These are phyloP conservation scores for Paraconiothyrium brasiliense DNA, from an alignment of 2,329 filamentous ascomycete genomes.

Conservation along the genomic window DNA sequence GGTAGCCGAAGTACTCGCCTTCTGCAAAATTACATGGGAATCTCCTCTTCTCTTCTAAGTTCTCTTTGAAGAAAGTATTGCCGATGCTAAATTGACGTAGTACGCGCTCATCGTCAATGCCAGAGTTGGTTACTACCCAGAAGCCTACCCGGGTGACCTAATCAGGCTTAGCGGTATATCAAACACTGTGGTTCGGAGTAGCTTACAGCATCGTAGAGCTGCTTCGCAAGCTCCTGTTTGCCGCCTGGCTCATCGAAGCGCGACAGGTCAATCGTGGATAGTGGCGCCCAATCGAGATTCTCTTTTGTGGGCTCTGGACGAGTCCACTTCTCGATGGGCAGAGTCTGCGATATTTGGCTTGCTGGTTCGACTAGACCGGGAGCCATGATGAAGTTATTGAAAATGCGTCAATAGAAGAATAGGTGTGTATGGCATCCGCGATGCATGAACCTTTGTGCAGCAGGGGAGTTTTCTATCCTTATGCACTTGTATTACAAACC, in stretches of 20 bases:
- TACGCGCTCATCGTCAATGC: constrained; percentile 25
- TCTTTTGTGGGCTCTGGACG: constrained; percentile 31
- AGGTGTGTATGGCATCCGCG: neutral
- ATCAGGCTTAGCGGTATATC: neutral
- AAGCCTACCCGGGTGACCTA: constrained; percentile 21
- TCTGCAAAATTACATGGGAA: constrained; percentile 18
- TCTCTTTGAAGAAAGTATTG: constrained; percentile 16
- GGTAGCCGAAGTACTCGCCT: constrained; percentile 20
- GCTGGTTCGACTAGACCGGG: constrained; percentile 24
- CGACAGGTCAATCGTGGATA: constrained; percentile 26
- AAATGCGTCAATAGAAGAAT: neutral
- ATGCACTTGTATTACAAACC: neutral
- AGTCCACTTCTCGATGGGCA: constrained; percentile 28
- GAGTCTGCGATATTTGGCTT: constrained; percentile 17
- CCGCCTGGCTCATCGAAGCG: constrained; percentile 27
- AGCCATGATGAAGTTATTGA: constrained; percentile 23
- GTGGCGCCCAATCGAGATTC: constrained; percentile 34
- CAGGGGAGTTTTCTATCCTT: neutral
- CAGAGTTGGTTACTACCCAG: constrained; percentile 22
- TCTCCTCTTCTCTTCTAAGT: constrained; percentile 16
- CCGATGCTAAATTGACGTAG: constrained; percentile 16
- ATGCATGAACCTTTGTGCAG: neutral
- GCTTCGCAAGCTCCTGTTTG: constrained; percentile 25
- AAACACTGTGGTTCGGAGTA: neutral
- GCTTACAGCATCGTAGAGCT: constrained; percentile 26